A percentile compares a stretch with the other conserved stretches of the same genome.
These are phyloP conservation scores for Penicillium olsonii DNA, from an alignment of 2,329 filamentous ascomycete genomes.

Conservation along the genomic window DNA sequence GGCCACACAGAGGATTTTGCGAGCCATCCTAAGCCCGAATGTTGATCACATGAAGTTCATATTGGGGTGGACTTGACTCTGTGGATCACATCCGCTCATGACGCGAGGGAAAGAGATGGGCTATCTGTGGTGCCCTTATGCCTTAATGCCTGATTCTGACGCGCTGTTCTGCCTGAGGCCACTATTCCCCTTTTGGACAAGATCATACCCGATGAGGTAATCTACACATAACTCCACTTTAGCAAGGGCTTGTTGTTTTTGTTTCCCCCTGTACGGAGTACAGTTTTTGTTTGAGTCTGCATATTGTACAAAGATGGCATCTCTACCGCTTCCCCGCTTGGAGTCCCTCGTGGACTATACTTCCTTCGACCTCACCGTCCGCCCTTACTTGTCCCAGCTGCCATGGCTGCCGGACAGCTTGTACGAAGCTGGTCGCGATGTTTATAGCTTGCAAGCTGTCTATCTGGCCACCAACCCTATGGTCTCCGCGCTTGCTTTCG, in stretches of 20 bases:
- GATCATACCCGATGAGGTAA: slow-evolving; percentile 21
- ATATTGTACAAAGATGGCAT: slow-evolving; percentile 52
- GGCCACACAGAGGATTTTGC: slow-evolving; percentile 71
- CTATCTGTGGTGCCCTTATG: slow-evolving; percentile 9
- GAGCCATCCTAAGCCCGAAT: slow-evolving; percentile 36
- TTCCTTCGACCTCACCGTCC: slow-evolving; percentile 72
- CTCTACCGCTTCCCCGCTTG: slow-evolving; percentile 63
- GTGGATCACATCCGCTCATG: slow-evolving; percentile 16
- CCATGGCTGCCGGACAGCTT: slow-evolving; percentile 68
- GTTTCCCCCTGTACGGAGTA: not conserved
- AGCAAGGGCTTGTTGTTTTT: slow-evolving; percentile 10
- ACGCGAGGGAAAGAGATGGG: slow-evolving; percentile 18
- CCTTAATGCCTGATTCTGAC: slow-evolving; percentile 1
- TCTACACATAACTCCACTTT: slow-evolving; percentile 17
- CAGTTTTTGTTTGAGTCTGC: not conserved
- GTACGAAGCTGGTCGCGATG: slow-evolving; percentile 60
- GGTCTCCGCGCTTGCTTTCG: slow-evolving; percentile 71
- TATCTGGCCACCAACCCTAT: slow-evolving; percentile 87
- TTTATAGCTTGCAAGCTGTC: slow-evolving; percentile 65
- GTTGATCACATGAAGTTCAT: slow-evolving; percentile 11
- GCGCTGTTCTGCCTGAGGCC: slow-evolving; percentile 16
- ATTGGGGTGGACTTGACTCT: slow-evolving; percentile 6
- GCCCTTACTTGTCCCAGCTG: slow-evolving; percentile 72
- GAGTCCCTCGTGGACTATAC: slow-evolving; percentile 72
- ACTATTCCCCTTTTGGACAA: not conserved